Conservation (phyloP, 2,329 filamentous ascomycete genomes). For the Malbranchea zuffiana region DNA sequence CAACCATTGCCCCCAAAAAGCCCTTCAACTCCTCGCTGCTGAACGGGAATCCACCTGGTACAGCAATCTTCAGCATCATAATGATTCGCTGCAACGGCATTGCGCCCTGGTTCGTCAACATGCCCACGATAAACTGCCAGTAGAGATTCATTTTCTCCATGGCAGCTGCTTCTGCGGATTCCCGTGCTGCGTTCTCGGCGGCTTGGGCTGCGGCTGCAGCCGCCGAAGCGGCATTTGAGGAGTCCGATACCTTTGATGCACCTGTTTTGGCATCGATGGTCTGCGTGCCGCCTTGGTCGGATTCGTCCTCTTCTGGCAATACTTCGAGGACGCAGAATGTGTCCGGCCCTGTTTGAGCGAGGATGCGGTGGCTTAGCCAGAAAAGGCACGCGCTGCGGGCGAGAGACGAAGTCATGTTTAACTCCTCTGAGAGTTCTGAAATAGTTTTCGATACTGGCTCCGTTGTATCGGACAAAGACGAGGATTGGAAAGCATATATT, state of each 20-base stretch:
- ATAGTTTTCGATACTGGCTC: constrained; percentile 30
- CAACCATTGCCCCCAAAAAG: constrained; percentile 70
- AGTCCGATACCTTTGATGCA: background rate
- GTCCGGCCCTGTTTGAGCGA: constrained; percentile 37
- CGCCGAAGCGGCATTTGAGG: constrained; percentile 15
- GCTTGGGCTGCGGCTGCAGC: constrained; percentile 32
- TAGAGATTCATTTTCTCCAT: constrained; percentile 64
- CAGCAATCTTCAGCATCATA: constrained; percentile 91
- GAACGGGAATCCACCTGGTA: constrained; percentile 79
- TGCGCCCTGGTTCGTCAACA: constrained; percentile 83
- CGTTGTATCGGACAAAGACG: constrained; percentile 19
- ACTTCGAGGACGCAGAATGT: constrained; percentile 48
- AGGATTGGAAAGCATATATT: constrained; percentile 65
- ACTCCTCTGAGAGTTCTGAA: constrained; percentile 36
- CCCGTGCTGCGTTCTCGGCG: constrained; percentile 33
- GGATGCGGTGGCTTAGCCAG: constrained; percentile 51
- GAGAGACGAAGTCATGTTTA: constrained; percentile 46
- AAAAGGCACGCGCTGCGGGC: constrained; percentile 51
- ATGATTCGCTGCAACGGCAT: constrained; percentile 74
- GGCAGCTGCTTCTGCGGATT: constrained; percentile 46
- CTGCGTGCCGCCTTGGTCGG: constrained; percentile 13
- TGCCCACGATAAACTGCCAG: constrained; percentile 84
- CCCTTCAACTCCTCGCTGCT: constrained; percentile 77
- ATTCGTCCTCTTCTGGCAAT: constrained; percentile 29
- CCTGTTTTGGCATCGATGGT: constrained; percentile 3